A percentile compares a stretch with the other conserved stretches of the same genome.
phyloP scores from a whole-genome alignment of 192 early-diverging fungal species.

The Entomortierella chlamydospora region DNA sequence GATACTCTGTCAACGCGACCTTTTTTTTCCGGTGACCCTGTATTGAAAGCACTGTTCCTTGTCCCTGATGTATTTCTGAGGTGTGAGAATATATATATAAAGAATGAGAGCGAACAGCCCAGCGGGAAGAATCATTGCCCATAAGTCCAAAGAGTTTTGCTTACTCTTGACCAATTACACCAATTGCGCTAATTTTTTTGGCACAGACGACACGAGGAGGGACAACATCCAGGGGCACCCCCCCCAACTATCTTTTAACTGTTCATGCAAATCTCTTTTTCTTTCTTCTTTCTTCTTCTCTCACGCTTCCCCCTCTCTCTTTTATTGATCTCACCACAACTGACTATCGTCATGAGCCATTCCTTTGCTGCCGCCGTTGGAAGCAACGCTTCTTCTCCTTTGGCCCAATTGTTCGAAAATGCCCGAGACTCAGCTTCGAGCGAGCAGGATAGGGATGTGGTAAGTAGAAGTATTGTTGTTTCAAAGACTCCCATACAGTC shows the following conservation, averaged over 20 bases:
- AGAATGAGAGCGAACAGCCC: not conserved
- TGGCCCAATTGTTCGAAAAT: conserved; percentile 41
- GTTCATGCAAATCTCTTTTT: not conserved
- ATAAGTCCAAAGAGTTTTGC: too few relatives aligned
- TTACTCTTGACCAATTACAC: not conserved
- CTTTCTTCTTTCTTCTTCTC: conserved; percentile 4
- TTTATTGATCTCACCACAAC: too few relatives aligned
- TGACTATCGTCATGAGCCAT: too few relatives aligned
- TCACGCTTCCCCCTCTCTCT: not conserved
- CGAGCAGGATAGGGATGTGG: conserved; percentile 46
- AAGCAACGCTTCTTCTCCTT: conserved; percentile 16
- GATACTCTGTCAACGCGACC: too few relatives aligned
- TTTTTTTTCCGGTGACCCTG: too few relatives aligned
- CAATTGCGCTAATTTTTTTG: not conserved
- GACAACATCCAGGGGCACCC: not conserved
- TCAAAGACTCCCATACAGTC: too few relatives aligned
- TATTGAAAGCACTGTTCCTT: too few relatives aligned
- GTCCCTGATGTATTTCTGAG: too few relatives aligned
- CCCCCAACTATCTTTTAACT: not conserved
- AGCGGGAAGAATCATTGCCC: not conserved
- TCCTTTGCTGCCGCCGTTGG: conserved; percentile 16
- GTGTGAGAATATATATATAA: too few relatives aligned
- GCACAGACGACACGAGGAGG: too few relatives aligned
- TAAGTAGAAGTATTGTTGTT: conserved; percentile 1
- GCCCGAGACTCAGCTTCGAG: conserved; percentile 34